phyloP scores from a whole-genome alignment of 75 land plant genomes.

The Sequoiadendron giganteum region DNA sequence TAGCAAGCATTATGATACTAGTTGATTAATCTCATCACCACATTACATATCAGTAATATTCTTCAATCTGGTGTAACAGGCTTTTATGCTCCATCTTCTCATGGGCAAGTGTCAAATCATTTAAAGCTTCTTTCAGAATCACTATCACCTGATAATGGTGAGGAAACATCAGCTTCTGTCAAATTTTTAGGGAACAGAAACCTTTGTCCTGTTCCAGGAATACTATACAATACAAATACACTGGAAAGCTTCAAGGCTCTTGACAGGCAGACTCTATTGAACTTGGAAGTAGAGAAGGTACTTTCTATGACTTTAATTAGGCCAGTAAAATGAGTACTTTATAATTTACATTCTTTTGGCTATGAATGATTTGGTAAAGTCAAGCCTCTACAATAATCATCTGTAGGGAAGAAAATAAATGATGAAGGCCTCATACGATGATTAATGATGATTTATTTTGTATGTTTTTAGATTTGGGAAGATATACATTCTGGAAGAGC shows the following conservation, averaged over 20 bases:
- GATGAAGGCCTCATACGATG: not conserved
- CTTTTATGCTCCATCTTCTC: slow-evolving; percentile 84
- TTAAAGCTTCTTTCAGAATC: slow-evolving; percentile 80
- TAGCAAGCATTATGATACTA: not conserved
- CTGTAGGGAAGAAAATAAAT: not conserved
- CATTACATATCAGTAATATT: not conserved
- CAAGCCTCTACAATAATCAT: not conserved
- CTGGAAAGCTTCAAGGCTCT: slow-evolving; percentile 72
- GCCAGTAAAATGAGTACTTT: not conserved
- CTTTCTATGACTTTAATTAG: not conserved
- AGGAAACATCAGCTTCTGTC: slow-evolving; percentile 13
- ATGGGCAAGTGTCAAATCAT: slow-evolving; percentile 62
- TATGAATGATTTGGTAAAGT: not conserved
- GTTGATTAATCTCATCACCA: not conserved
- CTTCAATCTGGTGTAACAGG: slow-evolving; percentile 44
- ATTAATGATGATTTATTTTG: slow-evolving; percentile 3
- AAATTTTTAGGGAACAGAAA: slow-evolving; percentile 56
- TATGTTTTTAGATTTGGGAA: slow-evolving; percentile 72
- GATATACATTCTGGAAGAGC: slow-evolving; percentile 83
- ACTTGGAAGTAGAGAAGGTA: slow-evolving; percentile 79
- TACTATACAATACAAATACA: slow-evolving; percentile 84
- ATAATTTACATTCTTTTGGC: not conserved
- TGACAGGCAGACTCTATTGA: slow-evolving; percentile 58
- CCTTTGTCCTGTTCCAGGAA: slow-evolving; percentile 84
- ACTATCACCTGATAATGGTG: slow-evolving; percentile 50